Evolutionary conservation across 495 filamentous ascomycete species (phyloP).

Genomic region (Mytilinidion resinicola): DNA sequence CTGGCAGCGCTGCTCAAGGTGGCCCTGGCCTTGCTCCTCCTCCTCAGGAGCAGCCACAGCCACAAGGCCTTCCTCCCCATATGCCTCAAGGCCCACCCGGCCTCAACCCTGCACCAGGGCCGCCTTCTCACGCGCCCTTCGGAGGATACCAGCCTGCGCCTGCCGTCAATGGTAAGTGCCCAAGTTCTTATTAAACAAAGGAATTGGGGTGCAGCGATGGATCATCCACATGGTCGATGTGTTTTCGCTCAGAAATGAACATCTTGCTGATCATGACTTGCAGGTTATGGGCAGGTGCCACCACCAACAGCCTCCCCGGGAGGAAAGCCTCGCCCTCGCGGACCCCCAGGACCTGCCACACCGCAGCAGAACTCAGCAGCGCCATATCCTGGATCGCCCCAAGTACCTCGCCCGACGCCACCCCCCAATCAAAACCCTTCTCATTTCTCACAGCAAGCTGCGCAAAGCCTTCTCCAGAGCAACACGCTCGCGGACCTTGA

Average conservation of each 20-base stretch:
- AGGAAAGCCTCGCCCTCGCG: slow-evolving; percentile 49
- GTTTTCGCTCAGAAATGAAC: no score
- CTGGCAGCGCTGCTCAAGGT: slow-evolving; percentile 78
- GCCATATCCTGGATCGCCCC: slow-evolving; percentile 85
- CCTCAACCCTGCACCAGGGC: slow-evolving; percentile 33
- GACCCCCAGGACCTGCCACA: slow-evolving; percentile 70
- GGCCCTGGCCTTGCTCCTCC: slow-evolving; percentile 81
- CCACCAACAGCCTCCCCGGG: slow-evolving; percentile 83
- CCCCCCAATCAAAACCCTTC: slow-evolving; percentile 46
- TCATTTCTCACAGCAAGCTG: slow-evolving; percentile 26
- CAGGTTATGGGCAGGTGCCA: slow-evolving; percentile 46
- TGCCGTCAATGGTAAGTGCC: slow-evolving; percentile 18
- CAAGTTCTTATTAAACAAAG: no score
- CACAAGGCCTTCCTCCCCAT: slow-evolving; percentile 35
- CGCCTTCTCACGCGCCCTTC: slow-evolving; percentile 34
- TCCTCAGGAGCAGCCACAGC: slow-evolving; percentile 58
- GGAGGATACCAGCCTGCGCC: slow-evolving; percentile 45
- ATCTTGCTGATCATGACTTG: neutral
- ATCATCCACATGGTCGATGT: neutral
- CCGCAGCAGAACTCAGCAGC: slow-evolving; percentile 81
- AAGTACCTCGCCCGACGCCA: slow-evolving; percentile 76
- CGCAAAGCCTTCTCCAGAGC: slow-evolving; percentile 45
- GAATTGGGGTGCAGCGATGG: neutral
- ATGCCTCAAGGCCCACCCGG: slow-evolving; percentile 36
- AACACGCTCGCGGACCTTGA: slow-evolving; percentile 87